Evolutionary conservation across 176 grass and related monocot genomes (phyloP).

Genomic region (Raddia guianensis): DNA sequence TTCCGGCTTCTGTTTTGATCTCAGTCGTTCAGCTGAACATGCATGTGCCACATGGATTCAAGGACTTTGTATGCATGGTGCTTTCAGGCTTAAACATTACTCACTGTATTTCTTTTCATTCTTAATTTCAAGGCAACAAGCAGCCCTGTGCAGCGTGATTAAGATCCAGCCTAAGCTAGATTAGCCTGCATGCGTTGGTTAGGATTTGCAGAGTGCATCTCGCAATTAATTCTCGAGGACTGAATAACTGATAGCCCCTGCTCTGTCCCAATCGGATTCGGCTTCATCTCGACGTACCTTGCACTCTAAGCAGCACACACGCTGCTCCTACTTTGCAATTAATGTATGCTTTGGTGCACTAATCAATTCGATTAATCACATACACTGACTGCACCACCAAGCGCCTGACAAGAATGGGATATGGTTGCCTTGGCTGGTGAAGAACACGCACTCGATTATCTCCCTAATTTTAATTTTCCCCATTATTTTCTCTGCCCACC

Average conservation of each 20-base stretch:
- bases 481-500: not conserved
- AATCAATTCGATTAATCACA: not conserved
- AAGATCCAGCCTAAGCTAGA: not conserved
- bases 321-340: not conserved
- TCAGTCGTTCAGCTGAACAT: no score
- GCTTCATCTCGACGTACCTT: slow-evolving; percentile 37
- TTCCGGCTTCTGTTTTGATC: no score
- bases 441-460: not conserved
- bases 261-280: not conserved
- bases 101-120: not conserved
- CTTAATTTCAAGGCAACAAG: not conserved
- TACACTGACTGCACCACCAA: not conserved
- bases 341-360: slow-evolving; percentile 15
- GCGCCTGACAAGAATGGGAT: not conserved
- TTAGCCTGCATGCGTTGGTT: not conserved
- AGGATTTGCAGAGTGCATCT: not conserved
- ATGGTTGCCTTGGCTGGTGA: not conserved
- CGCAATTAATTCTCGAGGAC: not conserved
- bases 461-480: not conserved
- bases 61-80: not conserved
- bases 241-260: not conserved
- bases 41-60: no score
- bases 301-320: slow-evolving; percentile 26
- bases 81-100: not conserved
- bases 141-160: not conserved